Evolutionary conservation across 371 early-diverging fungal species (phyloP), one percentile per base, ranked within the genome.

Genomic region (Apophysomyces trapeziformis): DNA sequence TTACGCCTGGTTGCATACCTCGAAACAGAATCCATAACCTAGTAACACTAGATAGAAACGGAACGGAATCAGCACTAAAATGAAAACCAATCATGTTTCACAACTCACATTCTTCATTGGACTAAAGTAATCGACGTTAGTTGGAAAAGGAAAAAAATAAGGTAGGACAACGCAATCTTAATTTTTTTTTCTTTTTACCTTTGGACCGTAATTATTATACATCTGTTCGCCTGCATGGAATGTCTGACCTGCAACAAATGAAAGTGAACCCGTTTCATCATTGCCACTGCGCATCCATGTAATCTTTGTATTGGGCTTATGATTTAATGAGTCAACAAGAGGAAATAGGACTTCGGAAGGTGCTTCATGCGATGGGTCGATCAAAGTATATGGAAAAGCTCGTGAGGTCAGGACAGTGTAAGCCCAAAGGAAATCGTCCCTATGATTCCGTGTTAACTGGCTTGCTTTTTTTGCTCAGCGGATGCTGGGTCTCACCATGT

Each of bases 201-300:
- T 90, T 47, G 89, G 84, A 6, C 90, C 90, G 71, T 90, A 90
- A 46, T 89, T 89, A 69, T 89, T 89, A 58, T 72, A 83, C 44
- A 89, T 63, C 57, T 90, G 82, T 32, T 81, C 68, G 0, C 87
- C 88, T 5, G 65, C 61, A 14, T 57, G 38, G 9, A 77, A 46
- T 14, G 61, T 61, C 36, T 80, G 65, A 13, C 80, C 77, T 39
- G 80, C 54, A 9, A 80, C 66, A 68, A 83, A 77, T 1, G 79
- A 70, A 12, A 83, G 61, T 0, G 63, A 60, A 1, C 83, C 83
- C 14, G 58, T 63, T 16, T 71, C 68, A 7, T 37, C 37, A 41
- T 73, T 72, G 1, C 78, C 78, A 35, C 58, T 60, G 38, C 75
- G 70, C 11, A 63, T 64, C 87, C 88, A 88, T 13, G 86, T 79